Base-by-base conservation (phyloP, 768 basidiomycete genomes). In the Mycena metata region DNA sequence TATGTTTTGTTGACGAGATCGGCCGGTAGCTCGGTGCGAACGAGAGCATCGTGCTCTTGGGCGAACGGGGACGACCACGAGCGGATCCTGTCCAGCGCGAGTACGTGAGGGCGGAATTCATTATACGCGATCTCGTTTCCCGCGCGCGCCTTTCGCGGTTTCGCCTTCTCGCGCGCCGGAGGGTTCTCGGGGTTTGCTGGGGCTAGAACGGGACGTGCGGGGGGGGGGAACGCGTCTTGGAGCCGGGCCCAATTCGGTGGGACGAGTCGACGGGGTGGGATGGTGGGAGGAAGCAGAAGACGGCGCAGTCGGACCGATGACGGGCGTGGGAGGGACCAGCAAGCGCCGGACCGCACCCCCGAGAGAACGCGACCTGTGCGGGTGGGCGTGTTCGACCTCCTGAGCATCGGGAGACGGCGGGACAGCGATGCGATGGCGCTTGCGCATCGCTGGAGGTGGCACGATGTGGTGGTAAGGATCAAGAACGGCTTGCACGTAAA, bases 31-130 rank as follows among this genome's bases (percentile, higher is more conserved):
- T 23, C 26, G 9, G 57, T 62, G 71, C 5, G 30, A 30, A 49
- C 50, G 26, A 8, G 5, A 16, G 51, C 30, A 15, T 30, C 30
- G 30, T 35, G 51, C 17, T 35, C 30, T 21, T 33, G 26, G 2
- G 26, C n/a, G 30, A 33, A 52, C 9, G 51, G 51, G 11, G 74
- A 75, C 3, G 60, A 41, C 76, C 76, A 77, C 45, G 23, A 46
- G 12, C 66, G 67, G 16, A 77, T 52, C 0, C 75, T 66, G 46
- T 77, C 73, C 13, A 39, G 36, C 5, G 76, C 74, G 6, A 64
- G 35, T 15, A 76, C 76, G n/a, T 64, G 62, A 73, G 76, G n/a
- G 16, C 73, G 64, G 8, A 67, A 45, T 17, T 47, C 47, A 33
- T 55, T 72, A 23, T 64, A 26, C 6, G 10, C 19, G 42, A 69